These are phyloP conservation scores for Triticum urartu DNA, from an alignment of 176 grass and related monocot genomes.

Conservation along the genomic window DNA sequence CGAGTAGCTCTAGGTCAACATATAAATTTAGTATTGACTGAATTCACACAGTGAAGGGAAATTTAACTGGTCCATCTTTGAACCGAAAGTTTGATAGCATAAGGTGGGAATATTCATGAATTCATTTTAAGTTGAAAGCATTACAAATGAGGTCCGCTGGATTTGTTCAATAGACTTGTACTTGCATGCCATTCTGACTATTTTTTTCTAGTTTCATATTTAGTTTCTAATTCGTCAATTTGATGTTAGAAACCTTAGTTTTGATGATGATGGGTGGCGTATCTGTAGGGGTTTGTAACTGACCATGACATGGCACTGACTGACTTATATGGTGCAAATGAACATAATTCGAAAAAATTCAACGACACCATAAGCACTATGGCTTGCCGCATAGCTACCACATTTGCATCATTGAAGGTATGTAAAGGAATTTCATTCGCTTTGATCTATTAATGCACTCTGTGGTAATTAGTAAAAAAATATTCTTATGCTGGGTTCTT, in stretches of 20 bases:
- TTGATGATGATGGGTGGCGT: constrained; percentile 6
- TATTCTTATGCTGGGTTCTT: not conserved
- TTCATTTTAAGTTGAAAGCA: constrained; percentile 14
- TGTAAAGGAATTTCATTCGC: constrained; percentile 18
- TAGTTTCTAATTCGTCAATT: not conserved
- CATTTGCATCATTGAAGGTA: constrained; percentile 92
- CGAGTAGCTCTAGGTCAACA: not conserved
- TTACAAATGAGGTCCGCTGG: not conserved
- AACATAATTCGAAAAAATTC: constrained; percentile 56
- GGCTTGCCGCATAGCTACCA: constrained; percentile 81
- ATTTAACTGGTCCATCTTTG: not conserved
- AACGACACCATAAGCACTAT: constrained; percentile 72
- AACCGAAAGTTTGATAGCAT: constrained; percentile 14
- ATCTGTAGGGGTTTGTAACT: constrained; percentile 71
- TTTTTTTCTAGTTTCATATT: not conserved
- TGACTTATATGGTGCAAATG: constrained; percentile 68
- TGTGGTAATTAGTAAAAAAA: constrained; percentile 1
- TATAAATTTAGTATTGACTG: constrained; percentile 4
- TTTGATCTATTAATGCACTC: not conserved
- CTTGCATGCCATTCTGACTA: not conserved
- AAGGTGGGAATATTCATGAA: constrained; percentile 1
- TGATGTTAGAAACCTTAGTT: not conserved
- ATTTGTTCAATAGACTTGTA: constrained; percentile 13
- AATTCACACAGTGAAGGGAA: constrained; percentile 15
- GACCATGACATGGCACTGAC: constrained; percentile 84